phyloP scores from a whole-genome alignment of 1,284 basidiomycete genomes.

The Cryptococcus deneoformans region DNA sequence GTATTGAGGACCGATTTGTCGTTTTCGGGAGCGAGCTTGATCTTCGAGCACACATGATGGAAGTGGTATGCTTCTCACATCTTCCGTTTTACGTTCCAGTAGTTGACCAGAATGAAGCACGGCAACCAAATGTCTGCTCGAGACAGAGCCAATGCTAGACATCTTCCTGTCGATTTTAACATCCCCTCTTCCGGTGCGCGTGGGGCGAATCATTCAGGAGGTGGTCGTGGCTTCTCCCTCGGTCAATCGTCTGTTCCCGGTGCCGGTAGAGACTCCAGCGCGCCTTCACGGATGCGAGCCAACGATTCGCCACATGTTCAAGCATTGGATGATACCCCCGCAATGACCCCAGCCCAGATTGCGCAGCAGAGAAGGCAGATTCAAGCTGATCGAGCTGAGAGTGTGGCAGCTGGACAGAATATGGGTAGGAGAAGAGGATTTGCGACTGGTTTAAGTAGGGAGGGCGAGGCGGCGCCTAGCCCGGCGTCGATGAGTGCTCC shows the following conservation, averaged over 20 bases:
- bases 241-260: conserved; percentile 35
- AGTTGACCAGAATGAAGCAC: conserved; percentile 53
- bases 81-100: neutral
- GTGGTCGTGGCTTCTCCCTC: conserved; percentile 34
- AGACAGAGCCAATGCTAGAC: conserved; percentile 72
- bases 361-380: conserved; percentile 40
- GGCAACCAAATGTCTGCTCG: conserved; percentile 72
- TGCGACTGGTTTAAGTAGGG: conserved; percentile 59
- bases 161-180: conserved; percentile 72
- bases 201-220: conserved; percentile 3
- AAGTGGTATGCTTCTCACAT: conserved; percentile 30
- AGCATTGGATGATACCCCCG: conserved; percentile 29
- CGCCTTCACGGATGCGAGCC: conserved; percentile 8
- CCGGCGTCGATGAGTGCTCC: neutral
- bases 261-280: conserved; percentile 57
- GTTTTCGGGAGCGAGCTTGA: conserved; percentile 88
- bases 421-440: conserved; percentile 54
- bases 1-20: conserved; percentile 86
- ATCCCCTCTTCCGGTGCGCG: conserved; percentile 14
- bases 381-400: conserved; percentile 41
- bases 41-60: conserved; percentile 85
- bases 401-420: conserved; percentile 11
- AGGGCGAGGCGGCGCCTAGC: neutral
- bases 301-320: conserved; percentile 26
- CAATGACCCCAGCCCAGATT: conserved; percentile 39